Percentiles rank a stretch among this genome's conserved stretches.
phyloP scores from a whole-genome alignment of 306 rosid genomes.

The Cicer arietinum region DNA sequence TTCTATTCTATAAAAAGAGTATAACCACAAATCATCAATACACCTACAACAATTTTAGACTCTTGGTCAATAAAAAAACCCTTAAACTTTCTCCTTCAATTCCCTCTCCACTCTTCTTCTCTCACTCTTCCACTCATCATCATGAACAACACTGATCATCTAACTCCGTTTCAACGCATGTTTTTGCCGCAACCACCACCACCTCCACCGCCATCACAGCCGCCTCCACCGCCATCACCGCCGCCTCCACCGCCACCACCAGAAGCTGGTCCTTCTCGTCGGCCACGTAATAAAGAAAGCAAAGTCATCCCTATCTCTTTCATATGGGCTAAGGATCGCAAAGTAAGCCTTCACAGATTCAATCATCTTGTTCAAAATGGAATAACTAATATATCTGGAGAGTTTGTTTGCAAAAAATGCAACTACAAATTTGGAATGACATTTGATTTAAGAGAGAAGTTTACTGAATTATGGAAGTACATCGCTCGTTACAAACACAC shows the following conservation, averaged over 20 bases:
- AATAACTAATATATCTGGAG: slow-evolving; percentile 40
- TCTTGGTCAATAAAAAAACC: no score
- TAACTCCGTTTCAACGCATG: no score
- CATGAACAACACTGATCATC: no score
- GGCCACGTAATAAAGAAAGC: not conserved
- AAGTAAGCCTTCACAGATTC: slow-evolving; percentile 41
- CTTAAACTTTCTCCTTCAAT: no score
- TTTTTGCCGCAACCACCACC: not conserved
- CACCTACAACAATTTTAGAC: no score
- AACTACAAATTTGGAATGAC: slow-evolving; percentile 21
- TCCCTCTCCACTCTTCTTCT: no score
- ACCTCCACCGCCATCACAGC: not conserved
- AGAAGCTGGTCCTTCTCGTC: no score
- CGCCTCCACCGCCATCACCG: not conserved
- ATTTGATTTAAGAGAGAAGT: slow-evolving; percentile 24
- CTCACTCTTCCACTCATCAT: no score
- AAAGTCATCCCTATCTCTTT: slow-evolving; percentile 43
- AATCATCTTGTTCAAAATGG: not conserved
- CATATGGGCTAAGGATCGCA: slow-evolving; percentile 56
- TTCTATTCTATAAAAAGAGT: no score
- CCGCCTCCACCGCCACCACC: not conserved
- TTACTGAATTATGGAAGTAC: not conserved
- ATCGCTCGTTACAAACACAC: not conserved
- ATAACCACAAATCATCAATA: no score
- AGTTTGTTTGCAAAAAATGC: slow-evolving; percentile 56